Percentiles rank a stretch among this genome's conserved stretches.
Evolutionary conservation across 2,329 filamentous ascomycete species (phyloP).

Genomic region (Bipolaris cookei): DNA sequence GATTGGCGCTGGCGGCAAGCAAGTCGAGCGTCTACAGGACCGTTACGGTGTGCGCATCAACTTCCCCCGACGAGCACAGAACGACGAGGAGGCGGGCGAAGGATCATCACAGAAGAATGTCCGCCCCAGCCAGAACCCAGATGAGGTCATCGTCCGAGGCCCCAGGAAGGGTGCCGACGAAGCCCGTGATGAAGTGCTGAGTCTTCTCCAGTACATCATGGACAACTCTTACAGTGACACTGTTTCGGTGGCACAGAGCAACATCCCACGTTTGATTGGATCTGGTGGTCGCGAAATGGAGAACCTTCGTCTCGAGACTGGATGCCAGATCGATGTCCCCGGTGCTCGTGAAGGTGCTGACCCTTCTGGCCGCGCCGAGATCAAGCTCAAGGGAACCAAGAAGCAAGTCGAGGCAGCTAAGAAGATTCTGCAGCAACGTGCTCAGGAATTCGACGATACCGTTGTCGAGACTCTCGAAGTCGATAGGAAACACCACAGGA

Average conservation of each 20-base stretch:
- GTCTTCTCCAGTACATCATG: slow-evolving; percentile 84
- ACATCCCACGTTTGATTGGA: slow-evolving; percentile 92
- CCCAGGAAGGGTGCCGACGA: slow-evolving; percentile 92
- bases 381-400: slow-evolving; percentile 91
- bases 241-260: slow-evolving; percentile 86
- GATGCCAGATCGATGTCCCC: slow-evolving; percentile 90
- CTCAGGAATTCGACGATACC: slow-evolving; percentile 87
- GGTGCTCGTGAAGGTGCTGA: slow-evolving; percentile 74
- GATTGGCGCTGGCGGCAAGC: slow-evolving; percentile 84
- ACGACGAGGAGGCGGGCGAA: slow-evolving; percentile 73
- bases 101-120: slow-evolving; percentile 70
- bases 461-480: slow-evolving; percentile 82
- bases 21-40: slow-evolving; percentile 90
- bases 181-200: slow-evolving; percentile 88
- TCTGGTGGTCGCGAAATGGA: slow-evolving; percentile 91
- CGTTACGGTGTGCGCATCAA: slow-evolving; percentile 95
- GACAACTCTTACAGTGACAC: slow-evolving; percentile 83
- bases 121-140: slow-evolving; percentile 71
- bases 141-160: slow-evolving; percentile 90
- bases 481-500: slow-evolving; percentile 92
- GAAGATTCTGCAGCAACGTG: slow-evolving; percentile 86
- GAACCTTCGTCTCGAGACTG: slow-evolving; percentile 80
- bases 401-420: slow-evolving; percentile 88
- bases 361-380: slow-evolving; percentile 74
- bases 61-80: slow-evolving; percentile 74